Percentiles rank a stretch among this genome's conserved stretches.
phyloP scores from a whole-genome alignment of 495 filamentous ascomycete species.

The Glutinoglossum americanum region DNA sequence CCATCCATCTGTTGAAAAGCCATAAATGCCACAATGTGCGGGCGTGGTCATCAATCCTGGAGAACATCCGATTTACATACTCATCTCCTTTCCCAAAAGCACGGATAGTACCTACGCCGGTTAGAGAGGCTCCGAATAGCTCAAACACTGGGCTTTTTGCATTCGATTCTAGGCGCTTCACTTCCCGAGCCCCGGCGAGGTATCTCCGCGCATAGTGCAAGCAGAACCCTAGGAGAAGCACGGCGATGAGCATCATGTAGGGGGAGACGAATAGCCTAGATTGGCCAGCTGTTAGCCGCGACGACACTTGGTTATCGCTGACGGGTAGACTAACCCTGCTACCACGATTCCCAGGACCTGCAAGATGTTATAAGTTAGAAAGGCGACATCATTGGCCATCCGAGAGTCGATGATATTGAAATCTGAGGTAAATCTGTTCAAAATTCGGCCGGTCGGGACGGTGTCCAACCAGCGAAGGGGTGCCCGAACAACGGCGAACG shows the following conservation, averaged over 20 bases:
- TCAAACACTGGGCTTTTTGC: slow-evolving; percentile 61
- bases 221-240: slow-evolving; percentile 31
- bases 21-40: slow-evolving; percentile 43
- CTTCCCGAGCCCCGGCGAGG: slow-evolving; percentile 46
- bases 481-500: slow-evolving; percentile 41
- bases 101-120: slow-evolving; percentile 54
- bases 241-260: slow-evolving; percentile 34
- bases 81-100: slow-evolving; percentile 41
- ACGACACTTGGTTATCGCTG: not conserved
- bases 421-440: slow-evolving; percentile 66
- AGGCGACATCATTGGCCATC: slow-evolving; percentile 35
- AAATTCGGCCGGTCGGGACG: slow-evolving; percentile 51
- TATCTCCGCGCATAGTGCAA: slow-evolving; percentile 35
- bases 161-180: slow-evolving; percentile 54
- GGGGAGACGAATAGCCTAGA: slow-evolving; percentile 33
- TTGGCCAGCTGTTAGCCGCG: not conserved
- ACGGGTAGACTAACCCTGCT: slow-evolving; percentile 20
- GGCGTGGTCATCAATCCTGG: slow-evolving; percentile 40
- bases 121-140: slow-evolving; percentile 45
- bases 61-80: slow-evolving; percentile 45
- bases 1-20: slow-evolving; percentile 56
- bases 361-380: slow-evolving; percentile 27
- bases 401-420: slow-evolving; percentile 49
- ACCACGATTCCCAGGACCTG: slow-evolving; percentile 34
- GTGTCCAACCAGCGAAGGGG: slow-evolving; percentile 66